Base-by-base conservation (phyloP, 2,329 filamentous ascomycete genomes). In the Aspergillus viridinutans region DNA sequence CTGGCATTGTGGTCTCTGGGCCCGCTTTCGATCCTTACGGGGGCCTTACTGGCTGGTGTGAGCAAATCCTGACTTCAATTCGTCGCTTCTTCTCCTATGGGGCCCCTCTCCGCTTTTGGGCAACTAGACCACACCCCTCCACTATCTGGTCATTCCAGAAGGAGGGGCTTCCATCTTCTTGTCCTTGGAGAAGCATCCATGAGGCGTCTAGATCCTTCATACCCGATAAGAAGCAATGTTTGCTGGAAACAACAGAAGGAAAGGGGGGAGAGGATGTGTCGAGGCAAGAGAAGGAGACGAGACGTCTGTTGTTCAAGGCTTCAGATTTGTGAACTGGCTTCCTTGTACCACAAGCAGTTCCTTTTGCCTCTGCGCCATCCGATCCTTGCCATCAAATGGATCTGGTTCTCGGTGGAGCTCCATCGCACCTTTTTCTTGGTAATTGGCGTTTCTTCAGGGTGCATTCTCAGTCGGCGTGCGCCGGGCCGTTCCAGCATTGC, bases 401-500 rank as follows among this genome's bases (percentile, higher is more conserved):
- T 61, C 62, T 62, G 60, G 56, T 54, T 55, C 56, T 60, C 45
- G 50, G 63, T 65, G 61, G 63, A 58, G 58, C 61, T 57, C 64
- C 64, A 56, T 60, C 61, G 53, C 61, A 59, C 50, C 58, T 56
- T 62, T 62, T 53, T 61, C 61, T 63, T 53, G 61, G 59, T 60
- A 47, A 67, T 64, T 70, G 70, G 70, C 67, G 66, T 72, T 70
- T 67, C 70, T 71, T 70, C 65, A 72, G 63, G 69, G 67, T 68
- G 67, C 65, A 66, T 66, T 63, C 66, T 66, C 71, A 70, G 69
- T 74, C 68, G 72, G 69, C 72, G 72, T 74, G 74, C 74, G 71
- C 72, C 74, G 74, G 74, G 68, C 74, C 74, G 74, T 75, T 72
- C 74, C 74, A 76, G 73, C 72, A 12, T 73, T 74, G 72, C 73